Percentiles rank a stretch among this genome's conserved stretches.
These are phyloP conservation scores for Obba rivulosa DNA, from an alignment of 768 basidiomycete genomes.

Conservation along the genomic window DNA sequence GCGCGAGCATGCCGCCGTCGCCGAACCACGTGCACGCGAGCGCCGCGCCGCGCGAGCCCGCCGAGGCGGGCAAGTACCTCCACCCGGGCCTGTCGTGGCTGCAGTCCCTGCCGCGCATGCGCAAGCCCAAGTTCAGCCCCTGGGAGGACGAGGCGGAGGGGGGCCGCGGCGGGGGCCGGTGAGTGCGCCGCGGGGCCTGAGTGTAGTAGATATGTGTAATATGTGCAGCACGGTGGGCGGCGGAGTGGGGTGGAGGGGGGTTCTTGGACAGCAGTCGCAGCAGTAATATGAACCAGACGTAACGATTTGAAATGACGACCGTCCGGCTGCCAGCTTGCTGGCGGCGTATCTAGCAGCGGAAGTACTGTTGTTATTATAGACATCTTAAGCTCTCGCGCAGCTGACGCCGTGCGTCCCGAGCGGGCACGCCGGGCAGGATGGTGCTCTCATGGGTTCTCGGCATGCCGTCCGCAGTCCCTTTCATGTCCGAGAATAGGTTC, in stretches of 20 bases:
- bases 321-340: neutral
- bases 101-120: conserved; percentile 55
- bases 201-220: neutral
- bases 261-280: neutral
- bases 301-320: conserved; percentile 20
- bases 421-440: too few relatives aligned
- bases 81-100: conserved; percentile 59
- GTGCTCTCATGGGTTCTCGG: too few relatives aligned
- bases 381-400: too few relatives aligned
- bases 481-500: too few relatives aligned
- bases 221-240: neutral
- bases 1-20: conserved; percentile 50
- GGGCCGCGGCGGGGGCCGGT: conserved; percentile 10
- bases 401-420: too few relatives aligned
- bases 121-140: conserved; percentile 70
- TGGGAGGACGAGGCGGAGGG: conserved; percentile 65
- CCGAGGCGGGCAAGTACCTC: conserved; percentile 17
- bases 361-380: too few relatives aligned
- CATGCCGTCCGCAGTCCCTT: too few relatives aligned
- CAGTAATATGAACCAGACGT: conserved; percentile 3
- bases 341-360: neutral
- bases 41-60: conserved; percentile 16
- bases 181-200: neutral
- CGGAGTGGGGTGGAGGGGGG: neutral
- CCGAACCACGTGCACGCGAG: conserved; percentile 47